Conservation (phyloP, 257 asterid species). For the Pogostemon cablin region DNA sequence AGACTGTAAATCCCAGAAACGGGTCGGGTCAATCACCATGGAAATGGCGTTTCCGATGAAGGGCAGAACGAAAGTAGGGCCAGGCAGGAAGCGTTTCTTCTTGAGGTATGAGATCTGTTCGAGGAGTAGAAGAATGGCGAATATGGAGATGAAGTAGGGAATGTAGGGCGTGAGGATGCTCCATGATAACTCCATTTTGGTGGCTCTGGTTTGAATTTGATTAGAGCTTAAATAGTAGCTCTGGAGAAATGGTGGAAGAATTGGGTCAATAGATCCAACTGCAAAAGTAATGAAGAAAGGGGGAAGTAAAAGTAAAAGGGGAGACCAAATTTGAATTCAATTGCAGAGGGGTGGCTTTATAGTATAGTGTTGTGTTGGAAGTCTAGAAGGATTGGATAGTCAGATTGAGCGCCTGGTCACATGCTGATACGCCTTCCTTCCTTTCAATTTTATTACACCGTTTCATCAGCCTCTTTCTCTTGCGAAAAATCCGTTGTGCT, state of each 20-base stretch:
- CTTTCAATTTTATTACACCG: too few species aligned
- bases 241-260: not conserved
- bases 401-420: not conserved
- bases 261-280: conserved; percentile 10
- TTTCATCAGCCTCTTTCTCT: too few species aligned
- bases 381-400: not conserved
- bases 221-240: not conserved
- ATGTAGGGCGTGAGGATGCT: conserved; percentile 39
- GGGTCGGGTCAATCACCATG: conserved; percentile 60
- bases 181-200: conserved; percentile 45
- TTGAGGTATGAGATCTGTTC: conserved; percentile 76
- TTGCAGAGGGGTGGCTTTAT: conserved; percentile 8
- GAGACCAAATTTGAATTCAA: conserved; percentile 32
- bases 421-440: too few species aligned
- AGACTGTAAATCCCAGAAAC: conserved; percentile 76
- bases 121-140: conserved; percentile 52
- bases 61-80: conserved; percentile 73
- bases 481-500: too few species aligned
- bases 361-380: conserved; percentile 6
- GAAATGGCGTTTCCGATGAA: conserved; percentile 77
- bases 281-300: not conserved
- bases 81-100: conserved; percentile 76
- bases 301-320: not conserved
- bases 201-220: conserved; percentile 6
- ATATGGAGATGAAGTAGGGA: conserved; percentile 50